Conservation (phyloP, 208 protist genomes). For the Leishmania martiniquensis region DNA sequence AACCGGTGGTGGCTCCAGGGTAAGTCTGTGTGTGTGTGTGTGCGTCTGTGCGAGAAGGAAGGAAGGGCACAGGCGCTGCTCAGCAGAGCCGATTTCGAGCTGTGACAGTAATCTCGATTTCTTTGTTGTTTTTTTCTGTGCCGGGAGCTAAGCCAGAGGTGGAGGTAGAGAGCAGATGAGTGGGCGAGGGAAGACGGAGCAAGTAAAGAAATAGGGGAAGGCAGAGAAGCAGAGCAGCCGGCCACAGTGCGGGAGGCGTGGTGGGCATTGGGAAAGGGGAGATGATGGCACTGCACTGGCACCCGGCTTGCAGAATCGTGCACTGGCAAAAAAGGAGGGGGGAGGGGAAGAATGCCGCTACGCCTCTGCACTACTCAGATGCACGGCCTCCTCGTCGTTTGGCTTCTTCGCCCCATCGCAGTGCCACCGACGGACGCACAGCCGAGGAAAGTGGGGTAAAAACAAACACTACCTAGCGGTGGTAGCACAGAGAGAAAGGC, state of each 20-base stretch:
- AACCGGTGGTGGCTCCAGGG: not conserved
- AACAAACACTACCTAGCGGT: constrained; percentile 6
- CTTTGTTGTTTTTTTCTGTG: not conserved
- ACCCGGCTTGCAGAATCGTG: not conserved
- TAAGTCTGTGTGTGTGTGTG: not conserved
- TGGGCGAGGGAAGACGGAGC: not conserved
- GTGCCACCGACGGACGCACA: not conserved
- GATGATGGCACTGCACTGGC: not conserved
- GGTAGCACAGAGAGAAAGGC: not conserved
- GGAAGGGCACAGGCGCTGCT: not conserved
- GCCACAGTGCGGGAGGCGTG: not conserved
- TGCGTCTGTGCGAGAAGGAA: too few species aligned
- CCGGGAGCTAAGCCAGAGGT: not conserved
- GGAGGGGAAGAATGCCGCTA: not conserved
- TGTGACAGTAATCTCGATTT: not conserved
- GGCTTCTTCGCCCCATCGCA: not conserved
- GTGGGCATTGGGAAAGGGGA: not conserved
- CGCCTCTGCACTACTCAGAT: not conserved
- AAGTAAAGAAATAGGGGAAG: not conserved
- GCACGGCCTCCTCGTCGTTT: not conserved
- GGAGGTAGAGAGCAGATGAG: not conserved
- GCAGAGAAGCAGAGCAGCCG: not conserved
- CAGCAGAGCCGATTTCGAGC: not conserved
- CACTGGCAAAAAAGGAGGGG: not conserved
- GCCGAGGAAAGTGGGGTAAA: not conserved